phyloP scores from a whole-genome alignment of 2,329 filamentous ascomycete species.

The Acrocalymma vagum region DNA sequence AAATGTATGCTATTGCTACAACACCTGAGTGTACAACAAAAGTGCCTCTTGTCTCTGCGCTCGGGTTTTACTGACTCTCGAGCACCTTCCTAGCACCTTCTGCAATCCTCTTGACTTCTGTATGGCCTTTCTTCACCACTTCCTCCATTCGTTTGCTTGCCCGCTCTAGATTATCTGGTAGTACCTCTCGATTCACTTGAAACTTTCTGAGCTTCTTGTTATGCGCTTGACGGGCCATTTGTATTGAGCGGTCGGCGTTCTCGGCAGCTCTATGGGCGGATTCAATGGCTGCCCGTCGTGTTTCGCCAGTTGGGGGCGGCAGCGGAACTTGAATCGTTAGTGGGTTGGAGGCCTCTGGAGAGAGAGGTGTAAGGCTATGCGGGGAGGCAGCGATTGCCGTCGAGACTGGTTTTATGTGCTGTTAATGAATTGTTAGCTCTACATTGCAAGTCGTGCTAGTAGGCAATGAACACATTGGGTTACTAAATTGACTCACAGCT shows the following conservation, averaged over 20 bases:
- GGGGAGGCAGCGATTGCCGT: conserved; percentile 61
- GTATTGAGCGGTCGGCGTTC: conserved; percentile 50
- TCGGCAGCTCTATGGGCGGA: conserved; percentile 53
- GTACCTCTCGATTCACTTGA: conserved; percentile 51
- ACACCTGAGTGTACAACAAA: no score
- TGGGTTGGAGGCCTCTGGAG: conserved; percentile 57
- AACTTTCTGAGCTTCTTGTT: conserved; percentile 59
- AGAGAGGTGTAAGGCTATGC: conserved; percentile 60
- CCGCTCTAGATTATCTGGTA: conserved; percentile 60
- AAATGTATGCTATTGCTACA: no score
- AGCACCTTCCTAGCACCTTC: conserved; percentile 59
- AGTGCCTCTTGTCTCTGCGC: no score
- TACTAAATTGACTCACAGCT: conserved; percentile 57
- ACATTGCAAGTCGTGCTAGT: neutral
- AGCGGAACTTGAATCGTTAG: conserved; percentile 64
- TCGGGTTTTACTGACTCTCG: conserved; percentile 45
- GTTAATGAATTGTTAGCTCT: conserved; percentile 8
- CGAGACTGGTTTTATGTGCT: conserved; percentile 65
- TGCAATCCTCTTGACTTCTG: conserved; percentile 58
- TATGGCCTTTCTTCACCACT: conserved; percentile 57
- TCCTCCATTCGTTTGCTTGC: conserved; percentile 60
- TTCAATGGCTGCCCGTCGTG: conserved; percentile 52
- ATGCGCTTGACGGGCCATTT: conserved; percentile 55
- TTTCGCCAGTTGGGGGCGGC: conserved; percentile 66
- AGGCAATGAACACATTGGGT: neutral